Base-by-base conservation (phyloP, 108 stramenopile genomes). In the Cyclotella atomus region DNA sequence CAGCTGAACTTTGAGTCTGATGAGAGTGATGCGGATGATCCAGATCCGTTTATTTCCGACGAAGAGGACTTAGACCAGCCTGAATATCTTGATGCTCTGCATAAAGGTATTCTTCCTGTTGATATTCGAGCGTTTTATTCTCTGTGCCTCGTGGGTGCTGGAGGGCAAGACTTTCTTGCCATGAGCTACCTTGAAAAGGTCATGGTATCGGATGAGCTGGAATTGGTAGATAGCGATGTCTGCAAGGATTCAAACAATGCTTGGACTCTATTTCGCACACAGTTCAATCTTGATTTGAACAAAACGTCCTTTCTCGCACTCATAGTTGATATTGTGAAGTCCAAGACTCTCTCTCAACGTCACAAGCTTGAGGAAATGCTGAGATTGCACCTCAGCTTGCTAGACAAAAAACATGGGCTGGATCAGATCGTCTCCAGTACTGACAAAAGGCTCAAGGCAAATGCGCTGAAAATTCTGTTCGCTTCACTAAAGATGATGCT, bases 101-200 rank as follows among this genome's bases (percentile, higher is more conserved):
- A 85, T 50, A 65, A 68, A n/a, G 88, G 88, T 1, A 68, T 79
- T 60, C 73, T 95, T 9, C 89, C 94, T 21, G 76, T 88, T 24
- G 87, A 91, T 53, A 52, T 95, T 6, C 67, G 79, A 28, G 81
- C 90, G 0, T 72, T 95, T 28, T 81, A 80, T 61, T 79, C 81
- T 1, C 28, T 91, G 1, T 83, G 85, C 61, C 79, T 92, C 16
- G 66, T 89, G 21, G 87, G 81, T n/a, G 77, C 82, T 57, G 91
- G 91, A 30, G 87, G 84, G 16, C 68, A 82, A 47, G 81, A 89
- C 43, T 91, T 79, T 73, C 41, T 90, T 24, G 94, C 90, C 14
- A 45, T 83, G 19, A 91, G 86, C 45, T 85, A 70, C 52, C 47
- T 94, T 0, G 87, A 88, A 65, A 71, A 71, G 14, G 69, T 89